Conservation (phyloP, 176 grass and related monocot genomes). For the Oryza officinalis region DNA sequence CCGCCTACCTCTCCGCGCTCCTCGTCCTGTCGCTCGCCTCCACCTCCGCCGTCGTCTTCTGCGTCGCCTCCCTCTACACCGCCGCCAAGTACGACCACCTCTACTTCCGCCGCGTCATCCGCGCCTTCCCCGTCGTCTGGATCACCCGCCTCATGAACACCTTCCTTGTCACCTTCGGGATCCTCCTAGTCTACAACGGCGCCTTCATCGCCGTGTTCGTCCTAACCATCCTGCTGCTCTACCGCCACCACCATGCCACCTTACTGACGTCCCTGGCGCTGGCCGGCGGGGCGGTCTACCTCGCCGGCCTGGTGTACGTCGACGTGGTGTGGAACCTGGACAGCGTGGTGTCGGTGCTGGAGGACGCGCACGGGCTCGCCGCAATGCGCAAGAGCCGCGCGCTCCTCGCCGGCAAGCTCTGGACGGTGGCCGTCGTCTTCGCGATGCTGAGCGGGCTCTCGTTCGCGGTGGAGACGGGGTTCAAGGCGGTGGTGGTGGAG, state of each 20-base stretch:
- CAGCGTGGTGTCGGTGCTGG: conserved; percentile 88
- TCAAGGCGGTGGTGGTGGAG: conserved; percentile 47
- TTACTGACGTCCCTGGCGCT: too few relatives aligned
- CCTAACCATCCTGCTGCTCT: conserved; percentile 24
- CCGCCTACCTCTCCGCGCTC: too few relatives aligned
- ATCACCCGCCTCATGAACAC: conserved; percentile 59
- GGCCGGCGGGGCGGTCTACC: conserved; percentile 27
- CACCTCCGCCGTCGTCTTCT: conserved; percentile 75
- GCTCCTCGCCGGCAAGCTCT: conserved; percentile 64
- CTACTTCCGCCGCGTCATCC: conserved; percentile 68
- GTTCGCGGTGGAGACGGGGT: conserved; percentile 50
- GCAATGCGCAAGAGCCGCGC: conserved; percentile 76
- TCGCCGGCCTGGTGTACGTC: conserved; percentile 60
- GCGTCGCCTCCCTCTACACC: conserved; percentile 79
- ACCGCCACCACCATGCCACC: too few relatives aligned
- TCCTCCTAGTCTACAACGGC: conserved; percentile 70
- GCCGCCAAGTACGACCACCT: conserved; percentile 69
- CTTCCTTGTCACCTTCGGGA: conserved; percentile 72
- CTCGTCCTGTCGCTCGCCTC: too few relatives aligned
- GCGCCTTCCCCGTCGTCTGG: conserved; percentile 92
- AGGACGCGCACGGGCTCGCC: conserved; percentile 69
- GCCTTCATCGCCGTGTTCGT: conserved; percentile 27
- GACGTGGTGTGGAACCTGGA: conserved; percentile 85
- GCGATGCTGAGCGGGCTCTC: conserved; percentile 59
- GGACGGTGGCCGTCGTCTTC: conserved; percentile 46